Base-by-base conservation (phyloP, 495 filamentous ascomycete species). In the Xylaria castorea region DNA sequence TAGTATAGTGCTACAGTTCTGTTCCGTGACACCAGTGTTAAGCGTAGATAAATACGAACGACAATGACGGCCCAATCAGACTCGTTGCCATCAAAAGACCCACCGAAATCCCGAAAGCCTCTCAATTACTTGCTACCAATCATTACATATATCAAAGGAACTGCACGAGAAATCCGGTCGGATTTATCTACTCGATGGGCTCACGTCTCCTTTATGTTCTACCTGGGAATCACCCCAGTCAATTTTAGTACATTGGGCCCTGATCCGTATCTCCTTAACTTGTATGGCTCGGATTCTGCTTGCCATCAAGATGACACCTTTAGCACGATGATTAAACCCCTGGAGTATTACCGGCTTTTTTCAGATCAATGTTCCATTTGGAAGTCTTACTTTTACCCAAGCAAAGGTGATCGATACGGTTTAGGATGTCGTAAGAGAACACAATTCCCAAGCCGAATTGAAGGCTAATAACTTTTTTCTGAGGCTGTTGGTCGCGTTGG, bases 391-490 rank as follows among this genome's bases (percentile, higher is more conserved):
- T 16, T 79, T 79, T 44, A 32, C 73, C 11, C 61, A 70, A 25
- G 77, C 77, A 0, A 79, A 77, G 57, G 46, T 71, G 3, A 70
- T 79, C 25, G 77, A 79, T 71, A 72, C 75, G 18, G 32, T 50
- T 1, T 79, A 73, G 75, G 75, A 79, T 42, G n/a, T 77, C 6
- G 77, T 77, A 42, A 75, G 75, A 44, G 18, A 25, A 25, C 25
- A 25, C 8, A 25, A 51, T 22, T 8, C n/a, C 48, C 46, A 6
- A 3, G 0, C n/a, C 48, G 5, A 2, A 3, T 51, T 51, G 0
- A 51, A 22, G 42, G 3, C 3, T 51, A 51, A 51, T n/a, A 51
- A 0, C 9, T 40, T 38, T 70, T 42, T 8, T 16, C n/a, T 9
- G 5, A 66, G 64, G 64, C 51, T 36, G 36, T 66, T 22, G 64